A percentile compares a stretch with the other conserved stretches of the same genome.
Conservation (phyloP, 306 rosid species). For the Alnus rubra region DNA sequence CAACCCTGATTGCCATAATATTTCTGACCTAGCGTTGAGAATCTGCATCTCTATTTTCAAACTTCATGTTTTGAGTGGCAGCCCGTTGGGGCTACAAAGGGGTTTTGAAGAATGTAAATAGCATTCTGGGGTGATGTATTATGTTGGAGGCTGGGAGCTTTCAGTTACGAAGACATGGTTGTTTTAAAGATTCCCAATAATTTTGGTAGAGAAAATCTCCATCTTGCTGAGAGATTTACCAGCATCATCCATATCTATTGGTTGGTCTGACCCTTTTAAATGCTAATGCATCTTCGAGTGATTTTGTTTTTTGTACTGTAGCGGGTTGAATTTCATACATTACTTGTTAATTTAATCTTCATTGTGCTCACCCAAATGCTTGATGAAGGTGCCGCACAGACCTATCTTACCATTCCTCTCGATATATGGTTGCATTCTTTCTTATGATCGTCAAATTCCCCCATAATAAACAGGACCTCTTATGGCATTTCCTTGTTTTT, state of each 20-base stretch:
- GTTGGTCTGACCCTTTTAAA: background rate
- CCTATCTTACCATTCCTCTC: background rate
- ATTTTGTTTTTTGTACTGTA: background rate
- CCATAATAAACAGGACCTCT: background rate
- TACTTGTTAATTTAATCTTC: background rate
- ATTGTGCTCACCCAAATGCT: background rate
- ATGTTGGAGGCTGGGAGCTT: too few relatives aligned
- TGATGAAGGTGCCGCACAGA: background rate
- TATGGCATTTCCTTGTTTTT: background rate
- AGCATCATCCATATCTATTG: background rate
- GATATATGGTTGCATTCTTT: background rate
- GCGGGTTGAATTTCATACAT: background rate
- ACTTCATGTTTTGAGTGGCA: background rate
- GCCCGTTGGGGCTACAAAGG: background rate
- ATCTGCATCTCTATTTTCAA: background rate
- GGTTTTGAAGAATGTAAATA: too few relatives aligned
- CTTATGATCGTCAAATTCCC: background rate
- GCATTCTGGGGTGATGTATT: too few relatives aligned
- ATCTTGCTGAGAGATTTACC: background rate
- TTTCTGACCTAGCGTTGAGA: background rate
- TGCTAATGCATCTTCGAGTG: background rate
- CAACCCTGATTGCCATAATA: background rate
- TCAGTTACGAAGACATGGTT: too few relatives aligned
- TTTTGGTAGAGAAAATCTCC: background rate
- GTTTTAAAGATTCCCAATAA: background rate